A percentile compares a stretch with the other conserved stretches of the same genome.
Evolutionary conservation across 768 basidiomycete species (phyloP).

Genomic region (Rhodotorula toruloides): DNA sequence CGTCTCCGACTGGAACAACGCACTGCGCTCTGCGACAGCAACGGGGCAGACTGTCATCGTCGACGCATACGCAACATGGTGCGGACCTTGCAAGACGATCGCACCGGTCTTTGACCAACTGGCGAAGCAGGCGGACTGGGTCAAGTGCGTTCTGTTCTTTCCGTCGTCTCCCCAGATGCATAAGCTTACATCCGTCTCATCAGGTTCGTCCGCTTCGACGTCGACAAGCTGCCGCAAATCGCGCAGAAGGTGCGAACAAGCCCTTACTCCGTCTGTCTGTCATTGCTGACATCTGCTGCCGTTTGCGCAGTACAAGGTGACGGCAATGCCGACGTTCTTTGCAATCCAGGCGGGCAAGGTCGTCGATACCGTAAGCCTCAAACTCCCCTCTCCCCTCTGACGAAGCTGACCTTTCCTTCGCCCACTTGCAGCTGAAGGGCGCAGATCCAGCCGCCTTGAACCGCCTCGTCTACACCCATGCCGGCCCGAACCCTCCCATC

Average conservation of each 20-base stretch:
- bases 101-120: slow-evolving; percentile 27
- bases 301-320: neutral
- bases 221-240: slow-evolving; percentile 10
- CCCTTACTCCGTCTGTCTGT: neutral
- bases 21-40: slow-evolving; percentile 15
- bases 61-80: slow-evolving; percentile 14
- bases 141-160: slow-evolving; percentile 2
- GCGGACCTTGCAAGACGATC: slow-evolving; percentile 34
- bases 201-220: slow-evolving; percentile 23
- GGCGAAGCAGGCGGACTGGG: slow-evolving; percentile 9
- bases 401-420: neutral
- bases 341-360: slow-evolving; percentile 27
- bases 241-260: slow-evolving; percentile 15
- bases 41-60: slow-evolving; percentile 27
- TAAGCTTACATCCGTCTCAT: neutral
- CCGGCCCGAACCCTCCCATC: slow-evolving; percentile 38
- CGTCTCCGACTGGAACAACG: slow-evolving; percentile 30
- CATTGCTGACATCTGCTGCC: slow-evolving; percentile 8
- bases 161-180: neutral
- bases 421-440: slow-evolving; percentile 18
- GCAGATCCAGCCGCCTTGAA: slow-evolving; percentile 33
- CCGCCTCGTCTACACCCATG: slow-evolving; percentile 17
- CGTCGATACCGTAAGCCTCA: slow-evolving; percentile 15
- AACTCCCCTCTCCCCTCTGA: neutral
- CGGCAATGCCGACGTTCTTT: slow-evolving; percentile 38